These are phyloP conservation scores for Neofusicoccum cordaticola DNA, from an alignment of 2,329 filamentous ascomycete genomes.

Conservation along the genomic window DNA sequence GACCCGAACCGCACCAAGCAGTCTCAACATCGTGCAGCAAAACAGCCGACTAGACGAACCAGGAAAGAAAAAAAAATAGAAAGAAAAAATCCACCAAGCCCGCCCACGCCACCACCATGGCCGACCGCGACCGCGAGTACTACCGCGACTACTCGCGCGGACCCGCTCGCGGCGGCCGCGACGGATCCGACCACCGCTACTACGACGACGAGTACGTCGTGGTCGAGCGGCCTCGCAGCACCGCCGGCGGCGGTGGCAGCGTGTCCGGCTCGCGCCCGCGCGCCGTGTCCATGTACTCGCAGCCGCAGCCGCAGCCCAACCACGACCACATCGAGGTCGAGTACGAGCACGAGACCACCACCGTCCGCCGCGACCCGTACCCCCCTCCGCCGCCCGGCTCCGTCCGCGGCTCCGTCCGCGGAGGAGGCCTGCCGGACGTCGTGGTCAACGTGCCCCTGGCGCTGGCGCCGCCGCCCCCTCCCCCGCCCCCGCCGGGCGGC, in stretches of 20 bases:
- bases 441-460: not conserved
- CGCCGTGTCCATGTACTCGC: not conserved
- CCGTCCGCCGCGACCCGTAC: not conserved
- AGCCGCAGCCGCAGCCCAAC: not conserved
- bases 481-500: not conserved
- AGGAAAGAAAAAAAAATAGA: not conserved
- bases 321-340: slow-evolving; percentile 1
- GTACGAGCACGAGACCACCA: not conserved
- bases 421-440: too few species aligned
- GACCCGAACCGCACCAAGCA: not conserved
- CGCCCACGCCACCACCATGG: not conserved
- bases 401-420: not conserved
- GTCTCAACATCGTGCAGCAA: not conserved
- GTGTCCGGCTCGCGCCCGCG: not conserved
- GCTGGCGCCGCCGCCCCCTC: not conserved
- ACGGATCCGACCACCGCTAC: not conserved
- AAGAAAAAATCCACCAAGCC: not conserved
- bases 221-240: not conserved
- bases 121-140: slow-evolving; percentile 2
- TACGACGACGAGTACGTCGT: slow-evolving; percentile 13
- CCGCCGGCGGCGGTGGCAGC: not conserved
- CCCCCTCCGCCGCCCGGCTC: not conserved
- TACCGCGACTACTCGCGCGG: slow-evolving; percentile 12
- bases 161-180: not conserved
- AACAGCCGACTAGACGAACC: too few species aligned